Percentiles rank a stretch among this genome's conserved stretches.
phyloP scores from a whole-genome alignment of 2,329 filamentous ascomycete species.

The Diaporthe destruens region DNA sequence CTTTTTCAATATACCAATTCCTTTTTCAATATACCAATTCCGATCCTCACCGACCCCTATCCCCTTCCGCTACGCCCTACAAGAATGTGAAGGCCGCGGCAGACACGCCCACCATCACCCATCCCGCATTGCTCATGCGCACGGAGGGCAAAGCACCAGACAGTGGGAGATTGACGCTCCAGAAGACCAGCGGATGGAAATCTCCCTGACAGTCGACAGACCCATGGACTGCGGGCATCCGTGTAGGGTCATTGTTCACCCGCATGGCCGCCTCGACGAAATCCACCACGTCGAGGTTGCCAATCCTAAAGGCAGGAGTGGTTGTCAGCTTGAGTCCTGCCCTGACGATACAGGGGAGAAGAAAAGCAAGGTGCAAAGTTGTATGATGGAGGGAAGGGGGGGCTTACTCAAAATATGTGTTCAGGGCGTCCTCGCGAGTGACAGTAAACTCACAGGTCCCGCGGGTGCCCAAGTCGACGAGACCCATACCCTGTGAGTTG shows the following conservation, averaged over 20 bases:
- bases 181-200: not conserved
- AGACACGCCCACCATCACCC: not conserved
- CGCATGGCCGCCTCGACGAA: conserved; percentile 11
- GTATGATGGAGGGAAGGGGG: not conserved
- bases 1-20: too few species aligned
- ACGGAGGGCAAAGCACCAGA: not conserved
- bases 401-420: conserved; percentile 5
- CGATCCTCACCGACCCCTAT: too few species aligned
- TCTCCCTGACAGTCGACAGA: not conserved
- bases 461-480: not conserved
- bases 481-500: not conserved
- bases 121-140: not conserved
- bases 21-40: not conserved
- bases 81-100: not conserved
- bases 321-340: not conserved
- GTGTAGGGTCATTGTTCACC: not conserved
- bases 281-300: not conserved
- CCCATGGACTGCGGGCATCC: not conserved
- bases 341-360: too few species aligned
- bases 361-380: not conserved
- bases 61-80: not conserved
- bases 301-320: not conserved
- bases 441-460: not conserved
- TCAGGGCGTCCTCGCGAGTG: conserved; percentile 1
- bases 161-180: not conserved